Base-by-base conservation (phyloP, 768 basidiomycete genomes). In the Phylloporus rhodoxanthus region DNA sequence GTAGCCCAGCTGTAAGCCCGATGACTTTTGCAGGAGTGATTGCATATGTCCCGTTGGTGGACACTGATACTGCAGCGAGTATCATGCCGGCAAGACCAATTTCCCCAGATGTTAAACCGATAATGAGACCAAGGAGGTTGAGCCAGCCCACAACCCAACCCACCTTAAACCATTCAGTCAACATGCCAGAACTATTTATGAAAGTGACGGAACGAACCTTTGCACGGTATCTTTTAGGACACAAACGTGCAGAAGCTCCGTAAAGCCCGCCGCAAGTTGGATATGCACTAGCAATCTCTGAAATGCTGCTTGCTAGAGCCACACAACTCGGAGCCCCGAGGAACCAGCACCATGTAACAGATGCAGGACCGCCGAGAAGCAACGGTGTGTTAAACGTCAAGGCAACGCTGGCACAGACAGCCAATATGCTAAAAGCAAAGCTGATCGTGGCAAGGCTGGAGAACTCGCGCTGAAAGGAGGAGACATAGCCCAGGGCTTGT, bases 381-480 rank as follows among this genome's bases (percentile, higher is more conserved):
- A 69, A 54, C 4, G 69, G 70, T 1, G 69, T 70, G 43, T 71
- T 70, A 54, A 71, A 65, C 3, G 70, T 69, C 36, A 53, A 67
- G 14, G 69, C 70, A 10, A 71, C 59, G 14, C 67, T 64, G 7
- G 69, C 66, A 42, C 63, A 68, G 21, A 71, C 57, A 15, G 67
- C 63, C 69, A 70, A 58, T 52, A 70, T 67, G 42, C 59, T 64
- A 44, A 62, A 67, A 2, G 66, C 58, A 25, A 61, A 71, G 52
- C 63, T 59, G 41, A 66, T 62, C 30, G 68, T 69, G 11, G 64
- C 61, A 21, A 73, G 58, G 42, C 66, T 72, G 41, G 70, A 65
- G 48, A 76, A 76, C 60, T 76, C 75, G 25, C 74, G 63, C 8
- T 61, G 63, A 57, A 76, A 76, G 25, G 67, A 59, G 1, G 68